Evolutionary conservation across 345 rosid species (phyloP), one percentile per base, ranked within the genome.

Genomic region (Anacardium occidentale): DNA sequence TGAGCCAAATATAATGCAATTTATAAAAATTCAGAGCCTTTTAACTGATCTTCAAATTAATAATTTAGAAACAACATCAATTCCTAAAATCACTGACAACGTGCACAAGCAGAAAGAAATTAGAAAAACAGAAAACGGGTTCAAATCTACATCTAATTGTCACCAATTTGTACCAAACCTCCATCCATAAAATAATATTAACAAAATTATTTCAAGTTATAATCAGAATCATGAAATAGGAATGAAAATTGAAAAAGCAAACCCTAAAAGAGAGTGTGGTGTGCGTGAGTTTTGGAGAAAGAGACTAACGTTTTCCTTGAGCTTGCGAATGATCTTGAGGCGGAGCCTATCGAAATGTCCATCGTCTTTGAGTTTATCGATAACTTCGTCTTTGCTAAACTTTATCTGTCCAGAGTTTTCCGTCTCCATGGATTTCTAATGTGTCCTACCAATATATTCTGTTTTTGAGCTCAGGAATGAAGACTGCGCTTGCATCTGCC

Each of bases 301-400:
- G n/a, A 64, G 42, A 26, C 0, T 15, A 62, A 94, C 98, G 51
- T 90, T 86, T 4, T 85, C 91, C 74, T 91, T 90, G 85, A 94
- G 94, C 74, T 88, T 90, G 84, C 92, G 97, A 74, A 88, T 86
- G 83, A 89, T 88, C 66, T 83, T 77, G 82, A 90, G 94, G 73
- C 97, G 98, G 73, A 94, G 98, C 45, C 85, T 83, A 78, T 90
- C 96, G 65, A 90, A 90, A 74, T 88, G 91, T 13, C 93, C 93
- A 62, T 91, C 97, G 74, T 91, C 97, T 69, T 89, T 94, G 48
- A 94, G 91, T 78, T 90, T 91, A 22, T 83, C 77, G 15, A 94
- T 83, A 6, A 94, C 93, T 22, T 89, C 88, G 53, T 86, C 97
- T 76, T 89, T 91, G 79, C 80, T 83, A 26, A 86, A 14, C 48